These are phyloP conservation scores for Neofusicoccum kwambonambiense DNA, from an alignment of 2,329 filamentous ascomycete genomes.

Conservation along the genomic window DNA sequence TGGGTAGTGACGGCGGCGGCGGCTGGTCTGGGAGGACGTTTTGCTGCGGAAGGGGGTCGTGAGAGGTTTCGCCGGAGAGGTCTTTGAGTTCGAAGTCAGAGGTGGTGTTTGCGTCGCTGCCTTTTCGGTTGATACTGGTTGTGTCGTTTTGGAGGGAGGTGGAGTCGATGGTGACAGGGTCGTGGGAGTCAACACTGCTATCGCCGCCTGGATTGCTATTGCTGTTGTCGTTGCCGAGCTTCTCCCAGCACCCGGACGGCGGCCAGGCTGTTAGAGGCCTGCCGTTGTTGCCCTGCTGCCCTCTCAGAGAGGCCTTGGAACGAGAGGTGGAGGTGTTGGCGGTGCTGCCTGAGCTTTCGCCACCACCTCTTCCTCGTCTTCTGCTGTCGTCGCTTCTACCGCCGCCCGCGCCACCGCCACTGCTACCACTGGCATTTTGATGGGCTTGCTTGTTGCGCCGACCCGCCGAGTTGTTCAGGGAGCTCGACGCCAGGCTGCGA, in stretches of 20 bases:
- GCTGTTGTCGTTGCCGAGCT: not conserved
- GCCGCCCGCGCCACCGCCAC: not conserved
- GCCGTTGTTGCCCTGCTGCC: not conserved
- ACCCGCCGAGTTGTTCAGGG: not conserved
- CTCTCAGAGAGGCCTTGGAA: too few species aligned
- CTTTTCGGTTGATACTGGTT: not conserved
- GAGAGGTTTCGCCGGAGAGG: not conserved
- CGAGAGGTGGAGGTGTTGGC: too few species aligned
- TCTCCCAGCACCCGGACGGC: not conserved
- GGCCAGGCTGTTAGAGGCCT: not conserved
- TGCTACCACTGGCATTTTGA: not conserved
- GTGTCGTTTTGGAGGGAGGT: not conserved
- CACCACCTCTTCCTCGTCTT: too few species aligned
- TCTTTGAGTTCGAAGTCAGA: not conserved
- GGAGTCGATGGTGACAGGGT: not conserved
- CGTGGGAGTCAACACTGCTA: too few species aligned
- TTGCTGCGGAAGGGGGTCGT: not conserved
- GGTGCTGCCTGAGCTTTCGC: not conserved
- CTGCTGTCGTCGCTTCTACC: not conserved
- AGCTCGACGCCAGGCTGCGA: not conserved
- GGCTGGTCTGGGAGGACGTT: not conserved
- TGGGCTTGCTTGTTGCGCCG: not conserved
- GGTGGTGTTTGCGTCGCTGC: not conserved
- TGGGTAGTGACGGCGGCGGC: not conserved
- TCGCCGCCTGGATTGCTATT: not conserved